Evolutionary conservation across 1,284 basidiomycete species (phyloP).

Genomic region (Prillingera fragicola): DNA sequence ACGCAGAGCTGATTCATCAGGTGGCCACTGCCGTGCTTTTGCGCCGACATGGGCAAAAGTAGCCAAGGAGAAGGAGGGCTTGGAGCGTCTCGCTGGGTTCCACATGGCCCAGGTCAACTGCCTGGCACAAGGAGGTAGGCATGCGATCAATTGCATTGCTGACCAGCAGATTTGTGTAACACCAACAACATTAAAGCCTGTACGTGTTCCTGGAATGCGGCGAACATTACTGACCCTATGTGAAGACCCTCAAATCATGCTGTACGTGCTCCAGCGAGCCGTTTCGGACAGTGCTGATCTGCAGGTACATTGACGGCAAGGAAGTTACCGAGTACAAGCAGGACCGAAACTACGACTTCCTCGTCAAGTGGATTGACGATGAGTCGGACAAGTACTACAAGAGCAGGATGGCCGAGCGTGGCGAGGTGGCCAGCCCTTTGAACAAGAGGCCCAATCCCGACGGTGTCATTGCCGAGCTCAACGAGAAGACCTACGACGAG

Average conservation of each 20-base stretch:
- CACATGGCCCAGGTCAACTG: constrained; percentile 82
- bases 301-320: constrained; percentile 56
- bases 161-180: constrained; percentile 64
- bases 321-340: constrained; percentile 58
- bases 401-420: too few species aligned
- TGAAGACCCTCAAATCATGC: constrained; percentile 65
- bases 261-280: constrained; percentile 55
- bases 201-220: too few species aligned
- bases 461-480: constrained; percentile 60
- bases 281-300: neutral
- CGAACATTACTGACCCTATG: neutral
- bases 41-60: constrained; percentile 77
- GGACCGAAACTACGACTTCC: constrained; percentile 52
- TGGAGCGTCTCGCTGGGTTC: constrained; percentile 56
- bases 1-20: constrained; percentile 20
- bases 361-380: constrained; percentile 55
- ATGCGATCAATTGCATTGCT: neutral
- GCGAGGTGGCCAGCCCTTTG: neutral
- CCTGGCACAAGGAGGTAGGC: constrained; percentile 68
- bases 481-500: constrained; percentile 53
- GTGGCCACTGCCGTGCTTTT: constrained; percentile 46
- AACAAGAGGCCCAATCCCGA: constrained; percentile 52
- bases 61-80: constrained; percentile 54
- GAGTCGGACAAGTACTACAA: constrained; percentile 43
- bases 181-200: constrained; percentile 63